phyloP scores from a whole-genome alignment of 495 filamentous ascomycete species.

The Glonium stellatum region DNA sequence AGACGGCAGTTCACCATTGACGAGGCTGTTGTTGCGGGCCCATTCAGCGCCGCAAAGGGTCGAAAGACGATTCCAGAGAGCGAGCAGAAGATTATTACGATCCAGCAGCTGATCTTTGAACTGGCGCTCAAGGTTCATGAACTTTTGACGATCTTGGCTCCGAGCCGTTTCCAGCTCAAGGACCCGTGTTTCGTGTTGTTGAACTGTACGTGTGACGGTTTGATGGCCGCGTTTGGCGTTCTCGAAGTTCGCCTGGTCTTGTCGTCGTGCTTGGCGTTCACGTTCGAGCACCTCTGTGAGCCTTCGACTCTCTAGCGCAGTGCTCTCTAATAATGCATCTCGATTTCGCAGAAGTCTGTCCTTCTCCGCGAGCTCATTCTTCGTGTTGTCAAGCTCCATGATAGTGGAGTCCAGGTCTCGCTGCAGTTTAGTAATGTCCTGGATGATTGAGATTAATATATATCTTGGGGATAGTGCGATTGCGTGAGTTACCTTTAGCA shows the following conservation, averaged over 20 bases:
- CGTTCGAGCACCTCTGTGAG: conserved; percentile 85
- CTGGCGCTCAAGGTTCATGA: conserved; percentile 64
- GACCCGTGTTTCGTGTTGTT: conserved; percentile 74
- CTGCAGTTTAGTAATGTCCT: conserved; percentile 82
- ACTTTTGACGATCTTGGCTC: conserved; percentile 64
- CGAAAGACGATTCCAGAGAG: conserved; percentile 80
- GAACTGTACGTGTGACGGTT: conserved; percentile 71
- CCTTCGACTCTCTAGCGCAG: conserved; percentile 77
- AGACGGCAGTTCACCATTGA: conserved; percentile 77
- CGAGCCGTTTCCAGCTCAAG: conserved; percentile 73
- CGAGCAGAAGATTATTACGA: conserved; percentile 77
- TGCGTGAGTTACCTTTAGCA: conserved; percentile 57
- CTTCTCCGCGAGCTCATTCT: conserved; percentile 72
- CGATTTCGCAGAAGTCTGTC: conserved; percentile 83
- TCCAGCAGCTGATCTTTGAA: conserved; percentile 82
- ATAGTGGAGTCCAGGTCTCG: conserved; percentile 76
- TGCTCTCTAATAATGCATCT: conserved; percentile 83
- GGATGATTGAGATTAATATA: conserved; percentile 31
- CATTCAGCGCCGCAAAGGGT: conserved; percentile 85
- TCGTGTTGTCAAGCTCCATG: conserved; percentile 70
- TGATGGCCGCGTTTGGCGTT: conserved; percentile 79
- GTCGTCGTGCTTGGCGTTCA: conserved; percentile 74
- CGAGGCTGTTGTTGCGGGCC: conserved; percentile 80
- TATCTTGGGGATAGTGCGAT: conserved; percentile 16
- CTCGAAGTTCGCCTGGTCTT: conserved; percentile 80